These are phyloP conservation scores for Hyphopichia pseudoburtonii DNA, from an alignment of 1,139 yeast species.

Conservation along the genomic window DNA sequence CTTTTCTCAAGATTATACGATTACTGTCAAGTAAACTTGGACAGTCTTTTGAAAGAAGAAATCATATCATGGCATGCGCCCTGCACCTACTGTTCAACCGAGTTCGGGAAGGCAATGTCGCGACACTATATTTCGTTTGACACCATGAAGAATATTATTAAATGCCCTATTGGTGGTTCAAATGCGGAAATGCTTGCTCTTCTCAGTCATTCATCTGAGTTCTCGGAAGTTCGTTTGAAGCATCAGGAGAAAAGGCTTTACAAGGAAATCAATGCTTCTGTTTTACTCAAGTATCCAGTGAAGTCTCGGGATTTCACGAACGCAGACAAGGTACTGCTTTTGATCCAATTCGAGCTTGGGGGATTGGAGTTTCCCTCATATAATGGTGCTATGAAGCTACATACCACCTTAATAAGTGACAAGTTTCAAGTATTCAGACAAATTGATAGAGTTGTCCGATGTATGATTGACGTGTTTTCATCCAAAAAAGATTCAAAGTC, in stretches of 20 bases:
- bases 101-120: slow-evolving; percentile 46
- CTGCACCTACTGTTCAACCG: slow-evolving; percentile 15
- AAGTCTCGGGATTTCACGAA: slow-evolving; percentile 19
- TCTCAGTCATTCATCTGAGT: slow-evolving; percentile 37
- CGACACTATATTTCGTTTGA: slow-evolving; percentile 43
- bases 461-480: slow-evolving; percentile 42
- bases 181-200: slow-evolving; percentile 23
- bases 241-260: slow-evolving; percentile 43
- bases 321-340: slow-evolving; percentile 31
- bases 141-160: slow-evolving; percentile 37
- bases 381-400: slow-evolving; percentile 35
- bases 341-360: slow-evolving; percentile 49
- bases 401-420: slow-evolving; percentile 40
- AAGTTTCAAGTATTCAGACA: slow-evolving; percentile 38
- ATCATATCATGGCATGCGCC: slow-evolving; percentile 17
- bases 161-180: slow-evolving; percentile 9
- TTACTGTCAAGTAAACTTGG: slow-evolving; percentile 29
- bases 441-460: slow-evolving; percentile 37
- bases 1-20: slow-evolving; percentile 1
- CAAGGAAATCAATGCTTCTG: slow-evolving; percentile 38
- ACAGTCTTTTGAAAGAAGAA: slow-evolving; percentile 23
- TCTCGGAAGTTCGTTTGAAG: slow-evolving; percentile 35
- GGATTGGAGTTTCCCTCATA: slow-evolving; percentile 44
- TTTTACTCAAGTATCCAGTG: slow-evolving; percentile 30
- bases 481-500: slow-evolving; percentile 40